Base-by-base conservation (phyloP, 305 asterid genomes). In the Rubia balearica region DNA sequence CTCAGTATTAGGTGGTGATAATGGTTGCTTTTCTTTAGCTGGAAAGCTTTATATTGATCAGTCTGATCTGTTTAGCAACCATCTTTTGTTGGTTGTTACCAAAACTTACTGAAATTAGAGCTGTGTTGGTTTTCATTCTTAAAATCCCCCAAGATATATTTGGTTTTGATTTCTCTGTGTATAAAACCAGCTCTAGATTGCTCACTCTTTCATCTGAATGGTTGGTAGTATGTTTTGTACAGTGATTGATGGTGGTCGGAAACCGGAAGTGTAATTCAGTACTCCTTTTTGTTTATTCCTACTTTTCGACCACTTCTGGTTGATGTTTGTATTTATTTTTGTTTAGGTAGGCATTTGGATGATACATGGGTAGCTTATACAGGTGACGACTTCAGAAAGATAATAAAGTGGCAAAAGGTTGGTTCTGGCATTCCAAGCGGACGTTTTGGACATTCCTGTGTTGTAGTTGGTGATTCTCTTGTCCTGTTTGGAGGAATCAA, bases 401-500 rank as follows among this genome's bases (percentile, higher is more conserved):
- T 79, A 61, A 61, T 88, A 68, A 81, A 82, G 70, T 92, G 98
- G 98, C 86, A 85, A 64, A 90, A 85, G 84, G 79, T 82, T 56
- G 78, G 73, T 16, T 77, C 96, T 0, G 96, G 95, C 78, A 76
- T 77, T 68, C 98, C 97, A 21, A 89, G 86, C 41, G 98, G 97
- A 59, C 87, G 97, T 51, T 92, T 92, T 74, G 95, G 98, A 46
- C 98, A 92, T 76, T 90, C 96, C 1, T 89, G 98, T 49, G 88
- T 89, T 5, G 93, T 76, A 12, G 68, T 90, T 45, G 84, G 78
- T 4, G 84, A 86, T 66, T 77, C 61, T 43, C 89, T 92, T 13
- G 78, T 90, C 73, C 90, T 90, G 75, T 92, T 92, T 59, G 98
- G 98, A 76, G 98, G 98, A 57, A 92, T 92, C 82, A 92, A 88